These are phyloP conservation scores for Mycosphaerella sp. DNA, from an alignment of 2,329 filamentous ascomycete species.

Conservation along the genomic window DNA sequence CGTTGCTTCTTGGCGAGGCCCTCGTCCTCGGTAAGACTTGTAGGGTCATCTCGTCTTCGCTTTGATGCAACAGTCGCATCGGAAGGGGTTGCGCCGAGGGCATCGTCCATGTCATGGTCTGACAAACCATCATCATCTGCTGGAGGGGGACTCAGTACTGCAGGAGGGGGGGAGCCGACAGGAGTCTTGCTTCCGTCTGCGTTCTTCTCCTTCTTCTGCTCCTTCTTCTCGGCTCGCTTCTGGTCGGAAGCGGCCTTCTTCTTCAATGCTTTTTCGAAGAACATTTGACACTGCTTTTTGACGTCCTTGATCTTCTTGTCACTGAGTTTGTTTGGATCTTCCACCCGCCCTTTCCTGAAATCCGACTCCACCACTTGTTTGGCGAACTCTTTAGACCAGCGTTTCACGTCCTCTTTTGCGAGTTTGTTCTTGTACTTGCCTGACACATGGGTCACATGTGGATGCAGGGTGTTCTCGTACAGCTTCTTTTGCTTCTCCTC, in stretches of 20 bases:
- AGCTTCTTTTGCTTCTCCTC: conserved; percentile 89
- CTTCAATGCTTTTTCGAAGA: conserved; percentile 74
- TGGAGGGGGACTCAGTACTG: conserved; percentile 17
- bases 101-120: conserved; percentile 27
- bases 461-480: conserved; percentile 85
- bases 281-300: conserved; percentile 76
- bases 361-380: conserved; percentile 90
- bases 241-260: conserved; percentile 67
- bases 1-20: conserved; percentile 28
- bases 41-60: conserved; percentile 25
- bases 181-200: conserved; percentile 24
- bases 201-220: conserved; percentile 22
- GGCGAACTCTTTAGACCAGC: conserved; percentile 56
- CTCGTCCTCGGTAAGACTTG: conserved; percentile 34
- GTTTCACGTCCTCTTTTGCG: conserved; percentile 67
- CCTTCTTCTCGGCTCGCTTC: conserved; percentile 50
- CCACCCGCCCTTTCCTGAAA: conserved; percentile 82
- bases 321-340: conserved; percentile 68
- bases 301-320: conserved; percentile 75
- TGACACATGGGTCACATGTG: conserved; percentile 76
- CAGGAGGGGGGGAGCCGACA: conserved; percentile 25
- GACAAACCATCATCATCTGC: conserved; percentile 25
- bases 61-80: conserved; percentile 24
- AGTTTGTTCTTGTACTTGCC: conserved; percentile 84
- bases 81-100: conserved; percentile 21